Evolutionary conservation across 257 asterid genomes (phyloP).

Genomic region (Avicennia marina): DNA sequence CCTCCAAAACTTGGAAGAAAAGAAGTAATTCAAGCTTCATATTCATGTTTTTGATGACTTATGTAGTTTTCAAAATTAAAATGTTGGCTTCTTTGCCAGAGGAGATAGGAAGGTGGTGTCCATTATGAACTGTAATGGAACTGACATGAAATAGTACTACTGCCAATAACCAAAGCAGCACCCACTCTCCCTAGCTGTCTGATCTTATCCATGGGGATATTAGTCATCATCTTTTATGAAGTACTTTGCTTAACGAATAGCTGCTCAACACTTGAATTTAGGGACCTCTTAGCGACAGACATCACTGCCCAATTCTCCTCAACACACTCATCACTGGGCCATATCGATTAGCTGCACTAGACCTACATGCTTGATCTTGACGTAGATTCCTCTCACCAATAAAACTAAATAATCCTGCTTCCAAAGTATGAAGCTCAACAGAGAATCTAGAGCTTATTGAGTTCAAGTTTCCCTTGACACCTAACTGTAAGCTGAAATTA

Average conservation of each 20-base stretch:
- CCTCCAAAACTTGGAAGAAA: no score
- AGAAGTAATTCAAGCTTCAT: no score
- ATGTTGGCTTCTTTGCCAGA: no score
- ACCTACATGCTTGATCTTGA: neutral
- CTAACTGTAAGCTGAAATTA: neutral
- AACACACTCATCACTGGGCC: constrained; percentile 8
- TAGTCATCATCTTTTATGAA: neutral
- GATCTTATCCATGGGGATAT: neutral
- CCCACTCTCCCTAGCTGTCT: neutral
- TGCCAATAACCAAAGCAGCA: neutral
- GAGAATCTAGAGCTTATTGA: neutral
- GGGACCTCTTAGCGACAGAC: constrained; percentile 12
- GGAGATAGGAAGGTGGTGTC: no score
- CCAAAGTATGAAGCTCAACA: neutral
- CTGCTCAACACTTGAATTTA: constrained; percentile 1
- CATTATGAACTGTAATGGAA: neutral
- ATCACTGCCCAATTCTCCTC: neutral
- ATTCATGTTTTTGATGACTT: no score
- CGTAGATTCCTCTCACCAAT: constrained; percentile 13
- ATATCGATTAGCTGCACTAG: neutral
- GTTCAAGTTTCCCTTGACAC: neutral
- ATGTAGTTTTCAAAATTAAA: no score
- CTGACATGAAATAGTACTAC: neutral
- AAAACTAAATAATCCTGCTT: constrained; percentile 2
- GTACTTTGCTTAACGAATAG: constrained; percentile 19